Conservation (phyloP, 2,329 filamentous ascomycete species). For the Waltergamsia citrina region DNA sequence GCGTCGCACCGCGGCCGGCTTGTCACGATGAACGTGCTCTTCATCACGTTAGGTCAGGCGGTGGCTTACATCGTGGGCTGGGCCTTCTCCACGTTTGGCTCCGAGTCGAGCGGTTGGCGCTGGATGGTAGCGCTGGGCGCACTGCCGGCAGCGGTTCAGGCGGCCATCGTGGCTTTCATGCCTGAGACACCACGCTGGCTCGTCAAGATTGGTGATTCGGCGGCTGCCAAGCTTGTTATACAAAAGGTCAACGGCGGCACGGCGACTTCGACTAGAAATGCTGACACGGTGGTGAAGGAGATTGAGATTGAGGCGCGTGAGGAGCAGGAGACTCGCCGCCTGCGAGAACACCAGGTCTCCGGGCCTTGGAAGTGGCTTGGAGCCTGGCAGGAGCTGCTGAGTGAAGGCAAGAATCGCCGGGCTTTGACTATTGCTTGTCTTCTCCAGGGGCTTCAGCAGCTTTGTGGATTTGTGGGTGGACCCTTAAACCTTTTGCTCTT, state of each 20-base stretch:
- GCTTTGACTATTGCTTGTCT: slow-evolving; percentile 80
- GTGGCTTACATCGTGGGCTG: slow-evolving; percentile 81
- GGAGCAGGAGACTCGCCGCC: slow-evolving; percentile 44
- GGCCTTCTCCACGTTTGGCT: slow-evolving; percentile 51
- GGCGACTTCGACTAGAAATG: slow-evolving; percentile 32
- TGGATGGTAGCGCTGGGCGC: slow-evolving; percentile 89
- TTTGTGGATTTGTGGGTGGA: slow-evolving; percentile 66
- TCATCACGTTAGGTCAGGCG: slow-evolving; percentile 82
- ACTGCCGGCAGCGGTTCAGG: slow-evolving; percentile 64
- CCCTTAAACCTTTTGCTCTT: neutral
- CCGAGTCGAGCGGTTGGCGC: slow-evolving; percentile 58
- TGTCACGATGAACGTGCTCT: slow-evolving; percentile 72
- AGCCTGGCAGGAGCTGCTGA: slow-evolving; percentile 43
- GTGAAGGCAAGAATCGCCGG: slow-evolving; percentile 55
- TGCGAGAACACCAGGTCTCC: slow-evolving; percentile 17
- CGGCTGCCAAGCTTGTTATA: slow-evolving; percentile 57
- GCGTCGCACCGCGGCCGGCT: slow-evolving; percentile 66
- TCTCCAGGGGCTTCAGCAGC: slow-evolving; percentile 78
- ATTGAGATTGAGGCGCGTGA: slow-evolving; percentile 70
- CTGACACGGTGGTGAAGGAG: slow-evolving; percentile 51
- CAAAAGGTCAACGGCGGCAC: slow-evolving; percentile 49
- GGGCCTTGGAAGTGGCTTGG: slow-evolving; percentile 27
- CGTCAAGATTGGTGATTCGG: slow-evolving; percentile 54
- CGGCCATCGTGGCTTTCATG: slow-evolving; percentile 58
- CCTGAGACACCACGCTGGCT: slow-evolving; percentile 88